Percentiles rank a stretch among this genome's conserved stretches.
Evolutionary conservation across 2,329 filamentous ascomycete genomes (phyloP).

Genomic region (Helicocarpus griseus): DNA sequence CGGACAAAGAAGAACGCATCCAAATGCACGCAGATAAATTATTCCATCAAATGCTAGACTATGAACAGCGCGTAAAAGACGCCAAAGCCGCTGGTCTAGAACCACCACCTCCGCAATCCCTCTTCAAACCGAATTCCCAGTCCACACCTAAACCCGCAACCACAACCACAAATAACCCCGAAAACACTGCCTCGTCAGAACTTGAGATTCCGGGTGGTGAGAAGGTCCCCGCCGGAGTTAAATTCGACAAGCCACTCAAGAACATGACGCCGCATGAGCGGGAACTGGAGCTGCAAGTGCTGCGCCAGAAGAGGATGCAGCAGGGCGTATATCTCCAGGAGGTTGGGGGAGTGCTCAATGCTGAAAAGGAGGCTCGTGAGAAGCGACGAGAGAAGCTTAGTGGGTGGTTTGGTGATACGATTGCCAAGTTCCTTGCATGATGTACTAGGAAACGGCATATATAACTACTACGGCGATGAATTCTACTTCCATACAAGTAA

Average conservation of each 20-base stretch:
- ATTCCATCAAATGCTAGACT: conserved; percentile 75
- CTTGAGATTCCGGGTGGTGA: conserved; percentile 29
- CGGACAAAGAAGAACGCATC: conserved; percentile 70
- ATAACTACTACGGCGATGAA: too few species aligned
- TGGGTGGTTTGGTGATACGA: conserved; percentile 35
- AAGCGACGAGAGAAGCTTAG: conserved; percentile 31
- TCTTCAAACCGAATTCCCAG: conserved; percentile 32
- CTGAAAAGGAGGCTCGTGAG: conserved; percentile 26
- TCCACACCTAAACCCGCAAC: conserved; percentile 7
- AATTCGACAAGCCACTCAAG: conserved; percentile 28
- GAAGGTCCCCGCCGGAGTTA: conserved; percentile 25
- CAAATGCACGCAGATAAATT: conserved; percentile 93
- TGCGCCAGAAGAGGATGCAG: conserved; percentile 29
- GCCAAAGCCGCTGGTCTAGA: conserved; percentile 35
- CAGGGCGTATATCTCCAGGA: conserved; percentile 28
- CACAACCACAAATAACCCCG: conserved; percentile 10
- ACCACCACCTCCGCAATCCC: conserved; percentile 34
- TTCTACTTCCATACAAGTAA: too few species aligned
- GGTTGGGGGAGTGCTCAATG: conserved; percentile 27
- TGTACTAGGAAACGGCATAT: background rate
- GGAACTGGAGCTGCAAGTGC: conserved; percentile 33
- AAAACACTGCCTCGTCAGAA: conserved; percentile 9
- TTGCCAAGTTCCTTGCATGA: conserved; percentile 33
- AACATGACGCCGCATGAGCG: conserved; percentile 38
- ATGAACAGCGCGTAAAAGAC: conserved; percentile 65